phyloP scores from a whole-genome alignment of 2,329 filamentous ascomycete genomes.

The Fusarium anthophilum region DNA sequence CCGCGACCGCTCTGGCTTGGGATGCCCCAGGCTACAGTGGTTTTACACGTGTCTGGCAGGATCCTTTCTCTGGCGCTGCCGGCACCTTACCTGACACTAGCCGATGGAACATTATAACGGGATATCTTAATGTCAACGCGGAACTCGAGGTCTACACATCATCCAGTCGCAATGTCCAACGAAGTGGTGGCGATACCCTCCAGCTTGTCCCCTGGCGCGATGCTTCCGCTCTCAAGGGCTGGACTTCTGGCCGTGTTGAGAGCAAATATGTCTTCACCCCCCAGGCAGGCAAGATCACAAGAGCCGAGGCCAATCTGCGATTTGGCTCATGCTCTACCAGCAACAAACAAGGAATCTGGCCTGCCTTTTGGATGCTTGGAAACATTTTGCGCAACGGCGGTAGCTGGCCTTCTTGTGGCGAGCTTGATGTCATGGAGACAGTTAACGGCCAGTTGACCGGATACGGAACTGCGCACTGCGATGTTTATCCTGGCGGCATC shows the following conservation, averaged over 20 bases:
- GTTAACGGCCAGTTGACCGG: slow-evolving; percentile 32
- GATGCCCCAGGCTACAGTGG: slow-evolving; percentile 51
- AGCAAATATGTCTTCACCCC: slow-evolving; percentile 58
- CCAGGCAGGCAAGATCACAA: slow-evolving; percentile 49
- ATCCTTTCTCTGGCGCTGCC: slow-evolving; percentile 54
- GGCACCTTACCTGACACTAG: slow-evolving; percentile 49
- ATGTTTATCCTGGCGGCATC: slow-evolving; percentile 50
- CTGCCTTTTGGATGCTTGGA: slow-evolving; percentile 42
- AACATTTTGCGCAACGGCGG: slow-evolving; percentile 31
- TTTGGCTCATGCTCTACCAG: slow-evolving; percentile 49
- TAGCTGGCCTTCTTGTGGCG: slow-evolving; percentile 37
- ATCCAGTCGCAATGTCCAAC: slow-evolving; percentile 57
- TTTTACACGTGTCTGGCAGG: slow-evolving; percentile 55
- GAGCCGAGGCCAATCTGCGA: slow-evolving; percentile 58
- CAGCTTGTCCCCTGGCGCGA: slow-evolving; percentile 59
- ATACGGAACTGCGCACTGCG: slow-evolving; percentile 32
- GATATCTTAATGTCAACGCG: slow-evolving; percentile 55
- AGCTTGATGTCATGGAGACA: slow-evolving; percentile 33
- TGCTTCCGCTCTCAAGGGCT: slow-evolving; percentile 45
- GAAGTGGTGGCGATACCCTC: slow-evolving; percentile 59
- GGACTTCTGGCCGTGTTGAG: slow-evolving; percentile 62
- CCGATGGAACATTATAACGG: slow-evolving; percentile 57
- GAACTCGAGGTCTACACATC: slow-evolving; percentile 59
- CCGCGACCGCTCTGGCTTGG: slow-evolving; percentile 14
- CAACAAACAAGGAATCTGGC: slow-evolving; percentile 56